Evolutionary conservation across 1,139 yeast species (phyloP).

Genomic region (Debaryomycetaceae sp.): DNA sequence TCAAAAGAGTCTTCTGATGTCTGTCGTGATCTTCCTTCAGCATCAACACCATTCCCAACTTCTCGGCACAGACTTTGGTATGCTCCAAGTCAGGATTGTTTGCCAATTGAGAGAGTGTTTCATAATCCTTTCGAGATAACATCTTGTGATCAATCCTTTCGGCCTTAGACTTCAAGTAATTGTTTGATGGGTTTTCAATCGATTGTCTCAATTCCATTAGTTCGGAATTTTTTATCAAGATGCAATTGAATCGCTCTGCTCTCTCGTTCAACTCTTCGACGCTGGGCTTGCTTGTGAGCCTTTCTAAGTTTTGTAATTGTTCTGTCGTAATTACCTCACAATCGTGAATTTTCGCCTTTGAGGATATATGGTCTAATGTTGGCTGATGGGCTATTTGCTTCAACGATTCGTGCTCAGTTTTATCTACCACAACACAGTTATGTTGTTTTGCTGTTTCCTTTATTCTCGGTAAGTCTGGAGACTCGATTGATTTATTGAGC

Average conservation of each 20-base stretch:
- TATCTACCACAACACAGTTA: constrained; percentile 14
- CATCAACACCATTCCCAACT: constrained; percentile 16
- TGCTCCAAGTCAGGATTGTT: constrained; percentile 26
- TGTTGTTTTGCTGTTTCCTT: constrained; percentile 9
- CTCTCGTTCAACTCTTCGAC: constrained; percentile 11
- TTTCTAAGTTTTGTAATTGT: constrained; percentile 5
- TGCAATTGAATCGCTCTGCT: not conserved
- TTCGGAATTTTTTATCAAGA: not conserved
- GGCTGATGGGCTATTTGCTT: constrained; percentile 19
- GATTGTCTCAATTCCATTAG: constrained; percentile 4
- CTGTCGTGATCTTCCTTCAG: not conserved
- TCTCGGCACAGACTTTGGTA: constrained; percentile 28
- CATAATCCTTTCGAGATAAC: not conserved
- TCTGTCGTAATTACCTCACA: constrained; percentile 2
- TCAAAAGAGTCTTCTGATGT: not conserved
- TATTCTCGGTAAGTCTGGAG: constrained; percentile 18
- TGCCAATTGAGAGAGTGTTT: constrained; percentile 11
- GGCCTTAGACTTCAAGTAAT: constrained; percentile 26
- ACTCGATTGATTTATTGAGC: constrained; percentile 9
- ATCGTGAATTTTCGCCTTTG: constrained; percentile 9
- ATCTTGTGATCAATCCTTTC: constrained; percentile 23
- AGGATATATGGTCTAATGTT: constrained; percentile 20
- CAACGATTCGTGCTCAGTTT: constrained; percentile 12
- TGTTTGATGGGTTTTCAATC: constrained; percentile 12
- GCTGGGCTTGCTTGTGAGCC: constrained; percentile 11